Percentiles rank a stretch among this genome's conserved stretches.
Conservation (phyloP, 495 filamentous ascomycete genomes). For the Xeromyces bisporus region DNA sequence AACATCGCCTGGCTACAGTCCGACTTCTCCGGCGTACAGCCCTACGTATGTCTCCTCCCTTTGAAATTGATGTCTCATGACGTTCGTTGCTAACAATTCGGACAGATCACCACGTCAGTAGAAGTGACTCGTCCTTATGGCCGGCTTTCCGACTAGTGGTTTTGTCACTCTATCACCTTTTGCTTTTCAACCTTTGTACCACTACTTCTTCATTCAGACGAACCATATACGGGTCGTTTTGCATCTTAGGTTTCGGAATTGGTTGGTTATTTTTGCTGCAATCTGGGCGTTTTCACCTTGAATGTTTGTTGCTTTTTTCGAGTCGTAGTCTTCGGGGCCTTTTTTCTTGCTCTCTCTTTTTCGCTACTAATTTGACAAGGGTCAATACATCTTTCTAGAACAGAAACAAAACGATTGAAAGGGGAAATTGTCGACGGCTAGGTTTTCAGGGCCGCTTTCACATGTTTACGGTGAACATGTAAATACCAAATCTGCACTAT, state of each 20-base stretch:
- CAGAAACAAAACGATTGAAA: too few species aligned
- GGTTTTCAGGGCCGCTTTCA: too few species aligned
- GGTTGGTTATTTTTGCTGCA: constrained; percentile 27
- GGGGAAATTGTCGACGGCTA: too few species aligned
- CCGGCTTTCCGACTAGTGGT: constrained; percentile 1
- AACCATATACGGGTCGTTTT: constrained; percentile 24
- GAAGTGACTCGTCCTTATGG: too few species aligned
- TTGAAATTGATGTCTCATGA: not conserved
- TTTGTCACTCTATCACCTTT: constrained; percentile 4
- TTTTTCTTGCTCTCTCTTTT: constrained; percentile 8
- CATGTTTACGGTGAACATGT: too few species aligned
- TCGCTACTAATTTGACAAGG: too few species aligned
- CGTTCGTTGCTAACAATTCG: constrained; percentile 7
- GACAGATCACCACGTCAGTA: constrained; percentile 35
- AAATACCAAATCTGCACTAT: too few species aligned
- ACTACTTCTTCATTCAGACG: constrained; percentile 19
- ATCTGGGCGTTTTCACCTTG: constrained; percentile 16
- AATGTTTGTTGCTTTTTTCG: constrained; percentile 16
- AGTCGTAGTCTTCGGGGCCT: constrained; percentile 9
- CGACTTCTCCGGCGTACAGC: constrained; percentile 39
- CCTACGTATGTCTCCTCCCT: constrained; percentile 20
- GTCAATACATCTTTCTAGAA: too few species aligned
- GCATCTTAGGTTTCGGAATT: constrained; percentile 23
- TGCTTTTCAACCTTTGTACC: constrained; percentile 25
- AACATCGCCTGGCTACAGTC: constrained; percentile 32